A percentile compares a stretch with the other conserved stretches of the same genome.
These are phyloP conservation scores for Yarrowia keelungensis DNA, from an alignment of 805 yeast genomes.

Conservation along the genomic window DNA sequence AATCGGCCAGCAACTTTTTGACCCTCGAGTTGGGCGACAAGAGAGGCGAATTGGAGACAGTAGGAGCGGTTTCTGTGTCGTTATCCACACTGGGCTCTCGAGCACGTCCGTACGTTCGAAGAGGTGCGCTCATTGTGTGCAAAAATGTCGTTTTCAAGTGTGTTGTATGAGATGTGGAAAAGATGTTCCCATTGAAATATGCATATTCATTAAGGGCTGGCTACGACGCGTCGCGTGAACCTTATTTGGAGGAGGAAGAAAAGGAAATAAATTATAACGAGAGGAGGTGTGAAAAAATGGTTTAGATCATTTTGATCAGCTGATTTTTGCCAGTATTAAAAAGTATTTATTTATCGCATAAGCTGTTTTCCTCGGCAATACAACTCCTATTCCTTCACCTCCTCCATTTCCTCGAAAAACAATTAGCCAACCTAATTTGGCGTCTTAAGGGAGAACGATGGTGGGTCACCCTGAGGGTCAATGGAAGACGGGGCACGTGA, in stretches of 20 bases:
- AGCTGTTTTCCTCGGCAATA: no score
- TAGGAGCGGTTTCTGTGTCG: background rate
- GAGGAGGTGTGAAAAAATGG: no score
- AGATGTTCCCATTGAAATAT: background rate
- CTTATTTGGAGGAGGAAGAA: background rate
- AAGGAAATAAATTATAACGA: no score
- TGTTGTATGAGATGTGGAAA: conserved; percentile 1
- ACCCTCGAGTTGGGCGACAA: conserved; percentile 37
- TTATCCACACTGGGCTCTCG: conserved; percentile 6
- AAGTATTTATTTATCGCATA: no score
- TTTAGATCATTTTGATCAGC: no score
- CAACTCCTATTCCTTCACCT: no score
- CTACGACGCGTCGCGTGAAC: conserved; percentile 24
- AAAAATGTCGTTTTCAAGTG: background rate
- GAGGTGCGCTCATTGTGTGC: conserved; percentile 15
- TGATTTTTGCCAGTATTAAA: no score
- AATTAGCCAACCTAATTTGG: no score
- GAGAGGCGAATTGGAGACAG: conserved; percentile 9
- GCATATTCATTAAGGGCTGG: conserved; percentile 31
- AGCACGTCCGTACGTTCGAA: conserved; percentile 7
- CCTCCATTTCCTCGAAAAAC: no score
- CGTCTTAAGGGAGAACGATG: no score
- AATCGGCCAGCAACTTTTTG: conserved; percentile 25
- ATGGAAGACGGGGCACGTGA: no score
- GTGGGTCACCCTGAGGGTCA: no score